Base-by-base conservation (phyloP, 2,329 filamentous ascomycete genomes). In the Talaromyces sp. region DNA sequence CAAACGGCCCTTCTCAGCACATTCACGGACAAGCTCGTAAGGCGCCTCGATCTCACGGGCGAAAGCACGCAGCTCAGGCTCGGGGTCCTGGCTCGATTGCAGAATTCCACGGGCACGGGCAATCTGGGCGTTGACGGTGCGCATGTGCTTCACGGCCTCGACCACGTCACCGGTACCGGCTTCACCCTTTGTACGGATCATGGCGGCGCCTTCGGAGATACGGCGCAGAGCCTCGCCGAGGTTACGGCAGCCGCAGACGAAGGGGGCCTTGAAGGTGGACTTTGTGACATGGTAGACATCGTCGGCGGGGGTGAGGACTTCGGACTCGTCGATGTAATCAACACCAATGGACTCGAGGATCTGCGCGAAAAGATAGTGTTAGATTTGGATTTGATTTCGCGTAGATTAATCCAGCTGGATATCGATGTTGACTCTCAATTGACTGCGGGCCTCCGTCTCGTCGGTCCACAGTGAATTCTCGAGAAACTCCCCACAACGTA, bases 131-230 rank as follows among this genome's bases (percentile, higher is more conserved):
- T 88, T 94, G 60, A 97, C 89, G 10, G 89, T 91, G 70, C 94
- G 89, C 85, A 97, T 96, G 82, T 99, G 94, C 70, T 89, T 87
- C 44, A 97, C 93, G 17, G 94, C 94, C 80, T 97, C 93, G 66
- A 97, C 89, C 47, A 99, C 91, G 72, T 99, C 94, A 58, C 94
- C 94, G 1, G 94, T 97, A 58, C 94, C 94, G 33, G 94, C 94
- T 79, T 99, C 94, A 61, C 94, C 94, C 82, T 97, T 99, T 61
- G 94, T 99, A 66, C 94, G 87, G 77, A 99, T 97, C 93, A 99
- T 97, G 68, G 93, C 93, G 9, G 94, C 94, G 59, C 94, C 94
- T 79, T 97, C 94, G 58, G 86, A 84, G 69, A 99, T 91, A 58
- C 94, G 84, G 58, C 94, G 84, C 51, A 99, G 84, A 14, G 94